Conservation (phyloP, 805 yeast species). For the Cyberlindnera xishuangbannaensis region DNA sequence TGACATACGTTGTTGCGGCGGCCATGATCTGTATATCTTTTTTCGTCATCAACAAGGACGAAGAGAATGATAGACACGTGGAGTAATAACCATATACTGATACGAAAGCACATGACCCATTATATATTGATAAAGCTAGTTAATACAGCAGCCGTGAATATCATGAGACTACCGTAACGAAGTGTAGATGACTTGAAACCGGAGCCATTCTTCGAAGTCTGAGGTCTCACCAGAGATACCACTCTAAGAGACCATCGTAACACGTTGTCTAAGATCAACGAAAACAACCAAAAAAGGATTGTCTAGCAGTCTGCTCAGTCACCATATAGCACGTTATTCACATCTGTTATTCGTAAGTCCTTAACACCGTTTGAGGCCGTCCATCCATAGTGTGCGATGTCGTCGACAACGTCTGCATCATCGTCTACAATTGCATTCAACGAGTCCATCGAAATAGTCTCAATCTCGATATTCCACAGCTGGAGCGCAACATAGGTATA, state of each 20-base stretch:
- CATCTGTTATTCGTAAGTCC: constrained; percentile 73
- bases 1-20: constrained; percentile 75
- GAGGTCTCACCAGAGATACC: too few relatives aligned
- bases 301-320: too few relatives aligned
- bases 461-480: constrained; percentile 69
- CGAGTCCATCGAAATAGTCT: constrained; percentile 55
- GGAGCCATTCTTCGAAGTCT: too few relatives aligned
- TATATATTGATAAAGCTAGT: too few relatives aligned
- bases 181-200: too few relatives aligned
- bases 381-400: constrained; percentile 37
- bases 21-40: constrained; percentile 74
- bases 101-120: too few relatives aligned
- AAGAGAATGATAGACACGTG: constrained; percentile 47
- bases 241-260: too few relatives aligned
- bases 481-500: constrained; percentile 68
- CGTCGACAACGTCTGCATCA: constrained; percentile 30
- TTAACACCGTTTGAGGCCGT: constrained; percentile 76
- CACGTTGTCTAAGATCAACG: too few relatives aligned
- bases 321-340: constrained; percentile 58
- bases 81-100: constrained; percentile 8
- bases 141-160: too few relatives aligned
- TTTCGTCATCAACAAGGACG: constrained; percentile 74
- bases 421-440: constrained; percentile 64
- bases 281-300: too few relatives aligned
- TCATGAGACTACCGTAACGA: too few relatives aligned